Base-by-base conservation (phyloP, 1,139 yeast species). In the Candida gigantensis region DNA sequence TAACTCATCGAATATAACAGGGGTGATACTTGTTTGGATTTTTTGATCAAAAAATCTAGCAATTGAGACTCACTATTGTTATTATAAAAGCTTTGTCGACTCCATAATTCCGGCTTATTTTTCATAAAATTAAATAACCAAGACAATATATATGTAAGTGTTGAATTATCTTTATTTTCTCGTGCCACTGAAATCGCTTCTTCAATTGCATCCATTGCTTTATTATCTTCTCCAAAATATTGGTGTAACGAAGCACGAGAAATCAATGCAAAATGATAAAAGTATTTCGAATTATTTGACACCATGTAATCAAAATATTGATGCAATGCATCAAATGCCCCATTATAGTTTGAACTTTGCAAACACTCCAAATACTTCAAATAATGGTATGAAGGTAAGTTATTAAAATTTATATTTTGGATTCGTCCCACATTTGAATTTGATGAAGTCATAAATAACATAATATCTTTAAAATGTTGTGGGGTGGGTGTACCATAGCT, bases 151-250 rank as follows among this genome's bases (percentile, higher is more conserved):
- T 81, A 82, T 11, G 88, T 84, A 27, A 89, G 65, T 13, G 95
- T 86, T 9, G 73, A 65, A 42, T 77, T 72, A 55, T 89, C 96
- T 46, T 81, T 82, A 50, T 85, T 83, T 51, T 89, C 96, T 48
- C 97, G 67, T 0, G 96, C 96, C 2, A 89, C 90, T 3, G 86
- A 72, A 3, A 89, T 84, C 0, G 97, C 94, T 53, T 89, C 97
- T 46, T 84, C 88, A 4, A 89, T 84, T 0, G 95, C 84, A 46
- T 82, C 74, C 11, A 86, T 59, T 0, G 96, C 95, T 45, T 86
- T 87, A 18, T 73, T 75, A 45, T 79, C 80, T 46, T 84, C 84
- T 24, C 84, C 82, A 58, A 86, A 88, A 39, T 77, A 77, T 14
- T 87, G 86, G 50, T 88, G 92, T 29, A 89, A 63, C 0, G 87